phyloP scores from a whole-genome alignment of 176 grass and related monocot species.

The Urochloa ruziziensis region DNA sequence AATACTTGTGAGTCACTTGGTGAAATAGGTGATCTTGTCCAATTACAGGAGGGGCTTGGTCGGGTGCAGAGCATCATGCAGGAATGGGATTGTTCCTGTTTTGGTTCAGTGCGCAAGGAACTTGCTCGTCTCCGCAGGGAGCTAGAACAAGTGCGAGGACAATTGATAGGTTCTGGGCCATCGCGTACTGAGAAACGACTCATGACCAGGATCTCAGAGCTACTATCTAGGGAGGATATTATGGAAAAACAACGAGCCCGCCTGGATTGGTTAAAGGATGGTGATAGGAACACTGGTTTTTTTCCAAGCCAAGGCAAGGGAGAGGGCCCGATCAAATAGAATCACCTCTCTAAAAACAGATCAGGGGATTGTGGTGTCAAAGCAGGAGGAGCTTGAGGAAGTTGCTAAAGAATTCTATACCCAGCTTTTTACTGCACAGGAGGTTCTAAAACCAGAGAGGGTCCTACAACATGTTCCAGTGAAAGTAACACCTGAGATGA shows the following conservation, averaged over 20 bases:
- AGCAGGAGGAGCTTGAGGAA: not conserved
- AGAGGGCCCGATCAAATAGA: not conserved
- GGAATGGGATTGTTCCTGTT: not conserved
- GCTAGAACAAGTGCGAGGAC: rapidly evolving
- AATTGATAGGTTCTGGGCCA: rapidly evolving
- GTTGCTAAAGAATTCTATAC: not conserved
- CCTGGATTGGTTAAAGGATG: not conserved
- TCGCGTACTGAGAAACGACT: rapidly evolving
- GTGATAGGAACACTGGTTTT: not conserved
- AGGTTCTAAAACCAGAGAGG: not conserved
- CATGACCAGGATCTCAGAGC: not conserved
- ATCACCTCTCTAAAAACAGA: not conserved
- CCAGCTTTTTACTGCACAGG: not conserved
- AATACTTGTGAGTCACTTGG: no score
- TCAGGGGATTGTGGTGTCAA: not conserved
- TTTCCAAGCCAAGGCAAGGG: not conserved
- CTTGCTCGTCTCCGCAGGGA: rapidly evolving
- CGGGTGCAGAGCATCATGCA: no score
- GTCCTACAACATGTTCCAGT: not conserved
- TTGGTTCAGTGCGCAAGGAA: not conserved
- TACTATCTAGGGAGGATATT: not conserved
- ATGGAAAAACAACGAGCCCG: not conserved
- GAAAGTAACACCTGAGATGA: not conserved
- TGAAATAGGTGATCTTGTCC: not conserved
- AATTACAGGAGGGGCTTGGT: not conserved